Conservation (phyloP, 495 filamentous ascomycete genomes). For the Glonium stellatum region DNA sequence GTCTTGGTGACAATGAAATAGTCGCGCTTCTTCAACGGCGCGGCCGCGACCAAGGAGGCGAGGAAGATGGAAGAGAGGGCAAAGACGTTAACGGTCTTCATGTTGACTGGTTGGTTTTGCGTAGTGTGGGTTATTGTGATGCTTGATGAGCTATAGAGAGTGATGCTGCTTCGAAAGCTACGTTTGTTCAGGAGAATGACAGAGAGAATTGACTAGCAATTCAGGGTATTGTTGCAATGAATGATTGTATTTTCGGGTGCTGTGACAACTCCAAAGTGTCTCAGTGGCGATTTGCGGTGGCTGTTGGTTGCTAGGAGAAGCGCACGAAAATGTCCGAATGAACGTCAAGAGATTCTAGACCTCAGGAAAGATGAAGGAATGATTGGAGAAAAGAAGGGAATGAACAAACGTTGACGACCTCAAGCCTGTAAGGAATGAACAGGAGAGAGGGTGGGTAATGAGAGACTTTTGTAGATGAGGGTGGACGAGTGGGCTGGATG, state of each 20-base stretch:
- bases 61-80: conserved; percentile 28
- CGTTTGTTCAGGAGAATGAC: not conserved
- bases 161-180: not conserved
- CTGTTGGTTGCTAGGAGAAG: not conserved
- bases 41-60: conserved; percentile 30
- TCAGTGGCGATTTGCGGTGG: not conserved
- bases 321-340: conserved; percentile 1
- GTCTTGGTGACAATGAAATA: conserved; percentile 35
- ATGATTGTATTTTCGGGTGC: not conserved
- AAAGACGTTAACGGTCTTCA: conserved; percentile 30
- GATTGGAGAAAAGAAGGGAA: conserved; percentile 2
- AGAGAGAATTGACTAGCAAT: conserved; percentile 8
- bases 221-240: conserved; percentile 4
- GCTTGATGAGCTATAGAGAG: not conserved
- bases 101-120: conserved; percentile 14
- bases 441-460: conserved; percentile 6
- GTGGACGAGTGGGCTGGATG: not conserved
- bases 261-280: not conserved
- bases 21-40: conserved; percentile 34
- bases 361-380: not conserved
- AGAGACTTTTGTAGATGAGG: conserved; percentile 1
- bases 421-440: conserved; percentile 17
- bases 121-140: not conserved
- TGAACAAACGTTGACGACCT: conserved; percentile 7
- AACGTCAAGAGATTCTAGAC: conserved; percentile 9